These are phyloP conservation scores for Drechmeria coniospora DNA, from an alignment of 2,329 filamentous ascomycete species.

Conservation along the genomic window DNA sequence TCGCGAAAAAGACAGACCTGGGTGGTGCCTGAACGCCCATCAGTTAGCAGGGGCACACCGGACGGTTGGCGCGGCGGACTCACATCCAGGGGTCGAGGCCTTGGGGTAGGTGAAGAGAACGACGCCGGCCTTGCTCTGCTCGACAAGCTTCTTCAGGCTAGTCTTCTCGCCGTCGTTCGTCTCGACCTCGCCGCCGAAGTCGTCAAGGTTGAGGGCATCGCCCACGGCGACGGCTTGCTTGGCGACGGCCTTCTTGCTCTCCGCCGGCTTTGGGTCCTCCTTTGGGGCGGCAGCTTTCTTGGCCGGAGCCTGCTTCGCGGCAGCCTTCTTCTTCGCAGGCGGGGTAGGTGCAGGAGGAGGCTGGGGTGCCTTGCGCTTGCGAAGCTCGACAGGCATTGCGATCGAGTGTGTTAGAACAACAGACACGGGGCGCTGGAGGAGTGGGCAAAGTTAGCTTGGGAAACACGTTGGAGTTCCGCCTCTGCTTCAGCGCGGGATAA, in stretches of 20 bases:
- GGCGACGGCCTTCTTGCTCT: slow-evolving; percentile 14
- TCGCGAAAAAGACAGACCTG: slow-evolving; percentile 93
- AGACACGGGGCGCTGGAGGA: too few species aligned
- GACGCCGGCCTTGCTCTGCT: slow-evolving; percentile 70
- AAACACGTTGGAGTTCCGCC: too few species aligned
- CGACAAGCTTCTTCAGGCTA: slow-evolving; percentile 64
- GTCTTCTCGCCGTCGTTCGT: slow-evolving; percentile 73
- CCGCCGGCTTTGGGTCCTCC: slow-evolving; percentile 10
- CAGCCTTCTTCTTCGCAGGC: slow-evolving; percentile 20
- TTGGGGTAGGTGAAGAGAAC: slow-evolving; percentile 93
- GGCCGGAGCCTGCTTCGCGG: slow-evolving; percentile 5
- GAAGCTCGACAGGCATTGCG: slow-evolving; percentile 43
- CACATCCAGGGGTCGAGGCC: slow-evolving; percentile 89
- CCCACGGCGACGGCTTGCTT: slow-evolving; percentile 38
- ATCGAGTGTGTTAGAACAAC: too few species aligned
- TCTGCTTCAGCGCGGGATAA: too few species aligned
- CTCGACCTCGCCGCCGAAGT: slow-evolving; percentile 58
- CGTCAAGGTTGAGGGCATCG: slow-evolving; percentile 38
- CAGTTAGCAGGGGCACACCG: slow-evolving; percentile 3
- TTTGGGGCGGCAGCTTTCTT: slow-evolving; percentile 18
- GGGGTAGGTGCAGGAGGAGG: slow-evolving; percentile 29
- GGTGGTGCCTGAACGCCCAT: slow-evolving; percentile 54
- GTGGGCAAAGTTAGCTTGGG: too few species aligned
- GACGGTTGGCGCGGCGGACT: slow-evolving; percentile 20
- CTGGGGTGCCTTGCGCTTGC: slow-evolving; percentile 45